These are phyloP conservation scores for Trichoderma breve DNA, from an alignment of 2,329 filamentous ascomycete genomes.

Conservation along the genomic window DNA sequence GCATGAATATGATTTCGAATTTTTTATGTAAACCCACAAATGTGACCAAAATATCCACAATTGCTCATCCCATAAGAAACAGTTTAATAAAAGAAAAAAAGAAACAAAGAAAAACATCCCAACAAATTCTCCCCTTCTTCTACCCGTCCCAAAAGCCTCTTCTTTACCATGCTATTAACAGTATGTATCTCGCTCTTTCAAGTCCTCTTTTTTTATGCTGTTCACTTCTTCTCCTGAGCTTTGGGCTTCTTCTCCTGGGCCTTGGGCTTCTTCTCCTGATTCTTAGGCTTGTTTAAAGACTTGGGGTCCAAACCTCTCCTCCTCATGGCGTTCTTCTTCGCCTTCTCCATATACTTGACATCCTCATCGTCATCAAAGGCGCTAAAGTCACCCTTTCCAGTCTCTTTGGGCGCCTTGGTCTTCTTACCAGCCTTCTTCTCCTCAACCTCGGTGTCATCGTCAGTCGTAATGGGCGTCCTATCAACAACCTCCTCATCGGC, in stretches of 20 bases:
- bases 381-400: constrained; percentile 58
- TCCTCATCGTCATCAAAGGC: constrained; percentile 75
- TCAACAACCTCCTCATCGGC: constrained; percentile 54
- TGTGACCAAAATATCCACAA: constrained; percentile 12
- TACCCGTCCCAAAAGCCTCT: not conserved
- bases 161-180: constrained; percentile 4
- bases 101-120: not conserved
- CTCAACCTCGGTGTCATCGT: constrained; percentile 46
- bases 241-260: constrained; percentile 30
- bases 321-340: constrained; percentile 70
- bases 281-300: constrained; percentile 30
- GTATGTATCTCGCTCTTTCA: not conserved
- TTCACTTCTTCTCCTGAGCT: constrained; percentile 17
- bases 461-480: constrained; percentile 62
- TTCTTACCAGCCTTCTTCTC: constrained; percentile 25
- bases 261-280: constrained; percentile 16
- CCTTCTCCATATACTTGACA: constrained; percentile 66
- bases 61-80: constrained; percentile 1
- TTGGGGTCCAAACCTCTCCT: constrained; percentile 72
- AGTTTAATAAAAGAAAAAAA: not conserved
- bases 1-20: not conserved
- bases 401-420: not conserved
- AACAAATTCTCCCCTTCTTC: constrained; percentile 16
- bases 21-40: constrained; percentile 11
- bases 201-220: not conserved